Percentiles rank a stretch among this genome's conserved stretches.
phyloP scores from a whole-genome alignment of 371 early-diverging fungal genomes.

The Haplosporangium sp. region DNA sequence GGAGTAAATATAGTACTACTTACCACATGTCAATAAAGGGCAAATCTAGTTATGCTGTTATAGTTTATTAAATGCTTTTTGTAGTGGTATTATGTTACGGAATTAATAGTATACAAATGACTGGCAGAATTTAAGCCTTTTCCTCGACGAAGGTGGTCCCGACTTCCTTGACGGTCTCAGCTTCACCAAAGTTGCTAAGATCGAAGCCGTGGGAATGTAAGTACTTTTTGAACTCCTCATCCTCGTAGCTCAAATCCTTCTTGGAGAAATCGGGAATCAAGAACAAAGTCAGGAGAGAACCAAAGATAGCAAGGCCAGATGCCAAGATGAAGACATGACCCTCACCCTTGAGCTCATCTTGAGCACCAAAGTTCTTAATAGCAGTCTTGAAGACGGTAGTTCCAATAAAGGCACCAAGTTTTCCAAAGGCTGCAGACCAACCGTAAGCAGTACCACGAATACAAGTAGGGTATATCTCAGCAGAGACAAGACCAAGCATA shows the following conservation, averaged over 20 bases:
- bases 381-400: slow-evolving; percentile 65
- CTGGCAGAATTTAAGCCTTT: too few species aligned
- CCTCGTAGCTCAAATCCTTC: slow-evolving; percentile 65
- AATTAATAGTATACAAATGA: too few species aligned
- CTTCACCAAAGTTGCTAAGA: slow-evolving; percentile 58
- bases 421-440: slow-evolving; percentile 70
- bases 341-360: slow-evolving; percentile 57
- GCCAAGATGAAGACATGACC: slow-evolving; percentile 66
- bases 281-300: slow-evolving; percentile 57
- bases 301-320: slow-evolving; percentile 62
- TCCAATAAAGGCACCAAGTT: slow-evolving; percentile 66
- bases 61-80: too few species aligned
- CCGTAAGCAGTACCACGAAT: slow-evolving; percentile 74
- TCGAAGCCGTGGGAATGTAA: slow-evolving; percentile 66
- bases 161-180: neutral
- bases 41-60: too few species aligned
- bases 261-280: slow-evolving; percentile 61
- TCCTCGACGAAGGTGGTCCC: too few species aligned
- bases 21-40: too few species aligned
- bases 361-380: slow-evolving; percentile 55
- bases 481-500: slow-evolving; percentile 66
- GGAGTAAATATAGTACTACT: too few species aligned
- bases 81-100: too few species aligned
- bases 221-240: slow-evolving; percentile 64
- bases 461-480: slow-evolving; percentile 71